Conservation (phyloP, 495 filamentous ascomycete species). For the Aspergillus sclerotioniger region DNA sequence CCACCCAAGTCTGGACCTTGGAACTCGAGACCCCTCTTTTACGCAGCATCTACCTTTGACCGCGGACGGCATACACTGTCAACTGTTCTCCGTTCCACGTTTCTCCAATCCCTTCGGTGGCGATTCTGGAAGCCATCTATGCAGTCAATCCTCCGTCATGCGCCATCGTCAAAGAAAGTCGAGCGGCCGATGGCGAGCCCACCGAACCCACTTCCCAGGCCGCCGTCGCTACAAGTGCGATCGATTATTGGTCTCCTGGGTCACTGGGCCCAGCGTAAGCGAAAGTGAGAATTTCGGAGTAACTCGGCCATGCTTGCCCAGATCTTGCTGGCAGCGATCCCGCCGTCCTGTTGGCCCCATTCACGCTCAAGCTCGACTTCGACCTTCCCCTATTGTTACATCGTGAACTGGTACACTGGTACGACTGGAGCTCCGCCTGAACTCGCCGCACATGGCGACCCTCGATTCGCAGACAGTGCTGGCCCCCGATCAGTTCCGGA, state of each 20-base stretch:
- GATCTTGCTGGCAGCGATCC: constrained; percentile 36
- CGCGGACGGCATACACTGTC: too few species aligned
- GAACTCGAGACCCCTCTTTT: too few species aligned
- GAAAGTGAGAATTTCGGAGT: not conserved
- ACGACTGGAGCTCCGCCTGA: not conserved
- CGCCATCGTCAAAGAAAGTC: not conserved
- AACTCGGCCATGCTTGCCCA: constrained; percentile 24
- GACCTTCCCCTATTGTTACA: constrained; percentile 10
- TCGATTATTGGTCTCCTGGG: not conserved
- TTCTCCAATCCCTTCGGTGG: too few species aligned
- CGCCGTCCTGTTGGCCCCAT: constrained; percentile 32
- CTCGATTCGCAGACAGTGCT: constrained; percentile 23
- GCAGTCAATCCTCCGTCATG: too few species aligned
- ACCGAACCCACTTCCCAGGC: constrained; percentile 1
- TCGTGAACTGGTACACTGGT: constrained; percentile 5
- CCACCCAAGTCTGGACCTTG: too few species aligned
- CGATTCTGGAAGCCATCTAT: too few species aligned
- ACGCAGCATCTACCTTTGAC: too few species aligned
- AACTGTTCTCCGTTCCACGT: too few species aligned
- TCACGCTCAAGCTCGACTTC: constrained; percentile 22
- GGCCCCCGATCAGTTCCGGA: constrained; percentile 26
- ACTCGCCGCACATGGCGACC: constrained; percentile 21
- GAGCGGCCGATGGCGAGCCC: not conserved
- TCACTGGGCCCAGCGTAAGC: not conserved
- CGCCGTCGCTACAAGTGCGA: not conserved